Evolutionary conservation across 331 rosid genomes (phyloP), one percentile per base, ranked within the genome.

Genomic region (Malus hybrid): DNA sequence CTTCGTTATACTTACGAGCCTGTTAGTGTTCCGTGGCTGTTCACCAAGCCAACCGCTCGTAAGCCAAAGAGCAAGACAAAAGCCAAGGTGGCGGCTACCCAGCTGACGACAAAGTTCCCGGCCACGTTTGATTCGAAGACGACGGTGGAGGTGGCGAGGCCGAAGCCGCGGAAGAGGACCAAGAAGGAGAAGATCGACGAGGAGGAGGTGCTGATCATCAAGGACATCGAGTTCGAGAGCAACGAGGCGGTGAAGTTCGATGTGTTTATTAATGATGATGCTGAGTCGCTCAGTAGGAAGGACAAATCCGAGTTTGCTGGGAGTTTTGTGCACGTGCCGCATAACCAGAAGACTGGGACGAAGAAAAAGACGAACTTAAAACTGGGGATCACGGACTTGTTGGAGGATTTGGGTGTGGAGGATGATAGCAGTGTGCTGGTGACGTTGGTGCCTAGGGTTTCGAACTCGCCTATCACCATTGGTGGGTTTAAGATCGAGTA

Each of bases 261-360:
- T 24, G 96, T 90, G 66, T 82, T 44, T 9, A 54, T 90, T 22
- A 90, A 93, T 16, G 93, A 90, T 19, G 98, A 93, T 48, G 90
- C 85, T 52, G 97, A 85, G 5, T 59, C 1, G 48, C 52, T 60
- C 10, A 61, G 70, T 0, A 29, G 81, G 14, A 75, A 89, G 0
- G 83, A 64, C 14, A 77, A 85, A 27, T 83, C 88, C 0, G 98
- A 93, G 81, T 93, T 86, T 50, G 97, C 92, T 0, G 96, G 97
- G 10, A 93, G 98, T 69, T 93, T 86, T 61, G 91, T 88, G 75
- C 90, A 16, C 34, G 88, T 89, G 36, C 90, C 97, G 16, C 97
- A 90, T 44, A 76, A 76, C 18, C 75, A 82, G 46, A 70, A 71
- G 29, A 83, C 42, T 7, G 42, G 10, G 10, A 36, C 42, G 42